Evolutionary conservation across 148 eudicot genomes (phyloP).

Genomic region (Rhododendron simsii): DNA sequence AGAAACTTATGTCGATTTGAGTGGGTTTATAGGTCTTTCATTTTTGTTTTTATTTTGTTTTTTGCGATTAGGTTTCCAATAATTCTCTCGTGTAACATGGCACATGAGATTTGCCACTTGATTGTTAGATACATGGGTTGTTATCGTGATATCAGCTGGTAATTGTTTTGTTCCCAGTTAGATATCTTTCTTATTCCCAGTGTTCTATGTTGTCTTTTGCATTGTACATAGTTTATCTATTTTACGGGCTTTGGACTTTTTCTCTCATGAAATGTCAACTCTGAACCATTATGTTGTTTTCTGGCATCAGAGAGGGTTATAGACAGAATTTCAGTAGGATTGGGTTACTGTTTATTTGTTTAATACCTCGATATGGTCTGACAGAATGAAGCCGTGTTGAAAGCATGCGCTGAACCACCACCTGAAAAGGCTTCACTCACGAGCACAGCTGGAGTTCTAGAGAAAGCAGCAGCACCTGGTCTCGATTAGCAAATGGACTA

Average conservation of each 20-base stretch:
- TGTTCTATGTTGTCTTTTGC: background rate
- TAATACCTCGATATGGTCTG: background rate
- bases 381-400: conserved; percentile 31
- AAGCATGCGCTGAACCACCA: conserved; percentile 20
- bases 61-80: background rate
- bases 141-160: background rate
- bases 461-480: background rate
- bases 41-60: background rate
- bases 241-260: background rate
- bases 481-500: background rate
- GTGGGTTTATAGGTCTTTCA: background rate
- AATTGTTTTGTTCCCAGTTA: background rate
- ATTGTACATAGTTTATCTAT: background rate
- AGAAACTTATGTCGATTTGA: background rate
- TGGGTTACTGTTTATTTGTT: background rate
- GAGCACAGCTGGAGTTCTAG: conserved; percentile 8
- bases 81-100: background rate
- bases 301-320: no score
- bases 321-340: background rate
- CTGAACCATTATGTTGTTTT: background rate
- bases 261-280: background rate
- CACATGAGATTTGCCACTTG: background rate
- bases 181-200: background rate
- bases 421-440: conserved; percentile 8
- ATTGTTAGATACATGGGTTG: background rate